Evolutionary conservation across 345 rosid genomes (phyloP).

Genomic region (Melastoma malabathricum): DNA sequence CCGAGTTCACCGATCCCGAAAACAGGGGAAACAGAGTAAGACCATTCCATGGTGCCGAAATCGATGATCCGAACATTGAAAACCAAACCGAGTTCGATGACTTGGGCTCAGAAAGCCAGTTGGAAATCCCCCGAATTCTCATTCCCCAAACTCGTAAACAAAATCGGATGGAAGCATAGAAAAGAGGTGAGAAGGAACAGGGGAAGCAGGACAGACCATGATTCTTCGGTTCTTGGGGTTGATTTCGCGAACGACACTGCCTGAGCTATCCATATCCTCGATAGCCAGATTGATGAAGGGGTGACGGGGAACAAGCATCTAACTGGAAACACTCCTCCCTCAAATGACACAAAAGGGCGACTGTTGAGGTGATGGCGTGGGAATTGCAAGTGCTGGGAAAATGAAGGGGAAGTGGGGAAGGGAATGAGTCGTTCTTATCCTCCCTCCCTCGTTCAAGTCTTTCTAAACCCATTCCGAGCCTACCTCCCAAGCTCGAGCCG

Average conservation of each 20-base stretch:
- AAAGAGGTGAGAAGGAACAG: background rate
- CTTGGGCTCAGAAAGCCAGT: no score
- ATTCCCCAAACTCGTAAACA: conserved; percentile 2
- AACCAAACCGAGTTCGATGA: no score
- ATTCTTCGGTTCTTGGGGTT: conserved; percentile 71
- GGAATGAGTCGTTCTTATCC: conserved; percentile 51
- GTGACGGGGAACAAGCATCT: background rate
- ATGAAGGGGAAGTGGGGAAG: conserved; percentile 1
- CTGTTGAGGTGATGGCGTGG: conserved; percentile 10
- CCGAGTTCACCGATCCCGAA: no score
- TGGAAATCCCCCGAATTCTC: no score
- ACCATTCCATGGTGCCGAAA: no score
- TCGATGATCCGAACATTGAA: no score
- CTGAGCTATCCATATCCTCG: conserved; percentile 59
- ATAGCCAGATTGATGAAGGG: conserved; percentile 53
- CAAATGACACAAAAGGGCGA: conserved; percentile 3
- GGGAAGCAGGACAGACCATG: conserved; percentile 32
- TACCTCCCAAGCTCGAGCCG: conserved; percentile 4
- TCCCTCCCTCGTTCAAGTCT: conserved; percentile 1
- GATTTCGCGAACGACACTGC: conserved; percentile 33
- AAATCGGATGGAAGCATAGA: background rate
- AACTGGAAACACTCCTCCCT: background rate
- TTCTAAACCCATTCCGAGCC: background rate
- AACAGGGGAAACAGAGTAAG: no score
- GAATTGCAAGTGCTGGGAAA: conserved; percentile 6